A percentile compares a stretch with the other conserved stretches of the same genome.
phyloP scores from a whole-genome alignment of 2,329 filamentous ascomycete species.

The Hymenoscyphus albidus region DNA sequence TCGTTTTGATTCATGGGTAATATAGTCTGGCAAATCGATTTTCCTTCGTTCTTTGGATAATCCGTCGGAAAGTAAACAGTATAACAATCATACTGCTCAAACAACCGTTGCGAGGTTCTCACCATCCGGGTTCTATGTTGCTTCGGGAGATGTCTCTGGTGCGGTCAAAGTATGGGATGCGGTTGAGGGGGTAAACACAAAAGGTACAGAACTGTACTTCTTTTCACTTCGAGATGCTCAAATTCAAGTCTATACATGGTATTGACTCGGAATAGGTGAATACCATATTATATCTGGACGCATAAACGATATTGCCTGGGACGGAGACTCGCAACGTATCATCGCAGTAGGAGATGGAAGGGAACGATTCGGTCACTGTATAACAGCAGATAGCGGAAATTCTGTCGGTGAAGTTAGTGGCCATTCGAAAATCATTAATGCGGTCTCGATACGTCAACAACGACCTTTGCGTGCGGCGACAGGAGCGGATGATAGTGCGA shows the following conservation, averaged over 20 bases:
- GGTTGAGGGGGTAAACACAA: conserved; percentile 77
- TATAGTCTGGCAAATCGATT: conserved; percentile 88
- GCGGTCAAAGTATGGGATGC: conserved; percentile 90
- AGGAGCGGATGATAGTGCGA: conserved; percentile 80
- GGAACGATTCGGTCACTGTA: conserved; percentile 88
- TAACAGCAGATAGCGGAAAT: conserved; percentile 94
- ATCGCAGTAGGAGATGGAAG: conserved; percentile 95
- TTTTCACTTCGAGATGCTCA: too few relatives aligned
- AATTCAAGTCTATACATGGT: not conserved
- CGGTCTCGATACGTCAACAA: conserved; percentile 83
- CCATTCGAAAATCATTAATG: conserved; percentile 86
- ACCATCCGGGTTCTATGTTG: conserved; percentile 91
- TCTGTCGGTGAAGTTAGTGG: conserved; percentile 91
- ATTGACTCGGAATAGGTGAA: conserved; percentile 52
- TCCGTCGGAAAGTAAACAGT: conserved; percentile 79
- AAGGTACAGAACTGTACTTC: conserved; percentile 37
- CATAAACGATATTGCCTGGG: conserved; percentile 96
- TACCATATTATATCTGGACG: conserved; percentile 91
- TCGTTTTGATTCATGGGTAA: conserved; percentile 8
- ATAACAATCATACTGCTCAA: conserved; percentile 81
- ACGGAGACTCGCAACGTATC: conserved; percentile 92
- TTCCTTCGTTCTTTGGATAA: conserved; percentile 94
- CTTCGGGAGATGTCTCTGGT: conserved; percentile 83
- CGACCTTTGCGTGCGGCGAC: conserved; percentile 89
- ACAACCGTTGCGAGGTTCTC: conserved; percentile 93